These are phyloP conservation scores for Pleurotus eryngii DNA, from an alignment of 768 basidiomycete species.

Conservation along the genomic window DNA sequence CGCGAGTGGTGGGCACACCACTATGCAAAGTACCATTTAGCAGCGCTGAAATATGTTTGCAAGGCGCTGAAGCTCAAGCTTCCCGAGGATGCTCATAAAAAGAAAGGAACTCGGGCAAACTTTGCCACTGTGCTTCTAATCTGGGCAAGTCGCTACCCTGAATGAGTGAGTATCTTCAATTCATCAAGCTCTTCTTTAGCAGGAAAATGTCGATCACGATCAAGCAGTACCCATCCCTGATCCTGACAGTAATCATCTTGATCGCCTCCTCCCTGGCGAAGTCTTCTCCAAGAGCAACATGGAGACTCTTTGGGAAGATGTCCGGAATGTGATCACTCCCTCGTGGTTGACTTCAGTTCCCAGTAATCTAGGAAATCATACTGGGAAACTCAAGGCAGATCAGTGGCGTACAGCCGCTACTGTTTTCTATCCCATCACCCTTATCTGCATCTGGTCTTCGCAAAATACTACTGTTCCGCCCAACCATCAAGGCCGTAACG, in stretches of 20 bases:
- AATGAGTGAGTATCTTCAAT: no score
- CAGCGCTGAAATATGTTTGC: background rate
- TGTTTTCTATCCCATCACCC: conserved; percentile 18
- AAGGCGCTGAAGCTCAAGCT: background rate
- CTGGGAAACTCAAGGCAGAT: conserved; percentile 23
- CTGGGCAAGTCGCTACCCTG: no score
- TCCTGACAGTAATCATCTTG: no score
- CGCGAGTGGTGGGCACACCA: background rate
- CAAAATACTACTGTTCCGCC: no score
- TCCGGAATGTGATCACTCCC: background rate
- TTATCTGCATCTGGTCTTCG: conserved; percentile 19
- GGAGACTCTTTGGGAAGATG: background rate
- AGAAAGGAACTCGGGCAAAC: no score
- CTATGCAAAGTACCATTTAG: background rate
- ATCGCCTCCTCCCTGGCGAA: background rate
- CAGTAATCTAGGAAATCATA: background rate
- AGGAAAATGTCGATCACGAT: no score
- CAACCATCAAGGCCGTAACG: no score
- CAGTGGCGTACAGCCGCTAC: conserved; percentile 18
- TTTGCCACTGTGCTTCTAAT: no score
- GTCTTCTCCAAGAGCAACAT: background rate
- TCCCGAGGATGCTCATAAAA: no score
- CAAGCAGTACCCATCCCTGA: no score
- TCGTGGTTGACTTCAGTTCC: conserved; percentile 10
- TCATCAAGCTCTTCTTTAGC: no score